Conservation (phyloP, 768 basidiomycete species). For the Obba rivulosa region DNA sequence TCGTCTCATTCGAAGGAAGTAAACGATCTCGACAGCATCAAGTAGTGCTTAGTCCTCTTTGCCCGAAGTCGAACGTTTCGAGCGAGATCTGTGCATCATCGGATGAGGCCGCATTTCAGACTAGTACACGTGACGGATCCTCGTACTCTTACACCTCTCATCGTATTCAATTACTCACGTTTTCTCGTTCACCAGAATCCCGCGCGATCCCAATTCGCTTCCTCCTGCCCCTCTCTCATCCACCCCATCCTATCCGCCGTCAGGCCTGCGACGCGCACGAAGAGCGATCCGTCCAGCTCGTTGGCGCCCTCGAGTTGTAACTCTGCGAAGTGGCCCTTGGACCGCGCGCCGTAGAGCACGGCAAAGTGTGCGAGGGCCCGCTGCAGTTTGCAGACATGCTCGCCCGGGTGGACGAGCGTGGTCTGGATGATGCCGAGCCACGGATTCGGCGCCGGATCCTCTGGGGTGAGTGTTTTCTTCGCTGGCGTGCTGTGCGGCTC, state of each 20-base stretch:
- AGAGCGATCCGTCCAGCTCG: conserved; percentile 56
- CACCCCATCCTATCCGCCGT: conserved; percentile 38
- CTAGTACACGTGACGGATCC: no score
- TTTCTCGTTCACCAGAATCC: conserved; percentile 28
- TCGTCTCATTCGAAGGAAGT: no score
- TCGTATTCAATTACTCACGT: no score
- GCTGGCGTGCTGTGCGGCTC: conserved; percentile 19
- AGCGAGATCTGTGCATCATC: no score
- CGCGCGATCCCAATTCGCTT: conserved; percentile 20
- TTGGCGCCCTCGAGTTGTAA: conserved; percentile 42
- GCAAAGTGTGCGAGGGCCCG: conserved; percentile 46
- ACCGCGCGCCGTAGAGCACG: conserved; percentile 37
- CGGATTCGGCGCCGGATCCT: conserved; percentile 41
- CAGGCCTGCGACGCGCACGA: conserved; percentile 51
- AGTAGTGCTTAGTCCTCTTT: no score
- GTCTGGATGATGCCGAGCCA: conserved; percentile 56
- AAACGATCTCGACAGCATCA: no score
- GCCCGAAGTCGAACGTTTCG: no score
- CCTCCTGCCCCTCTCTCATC: conserved; percentile 32
- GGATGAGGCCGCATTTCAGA: no score
- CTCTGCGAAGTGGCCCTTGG: conserved; percentile 25
- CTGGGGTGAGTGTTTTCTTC: conserved; percentile 27
- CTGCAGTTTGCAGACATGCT: conserved; percentile 47
- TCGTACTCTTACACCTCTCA: no score
- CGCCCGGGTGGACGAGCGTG: conserved; percentile 52